phyloP scores from a whole-genome alignment of 1,284 basidiomycete genomes.

The Cutaneotrichosporon sp. region DNA sequence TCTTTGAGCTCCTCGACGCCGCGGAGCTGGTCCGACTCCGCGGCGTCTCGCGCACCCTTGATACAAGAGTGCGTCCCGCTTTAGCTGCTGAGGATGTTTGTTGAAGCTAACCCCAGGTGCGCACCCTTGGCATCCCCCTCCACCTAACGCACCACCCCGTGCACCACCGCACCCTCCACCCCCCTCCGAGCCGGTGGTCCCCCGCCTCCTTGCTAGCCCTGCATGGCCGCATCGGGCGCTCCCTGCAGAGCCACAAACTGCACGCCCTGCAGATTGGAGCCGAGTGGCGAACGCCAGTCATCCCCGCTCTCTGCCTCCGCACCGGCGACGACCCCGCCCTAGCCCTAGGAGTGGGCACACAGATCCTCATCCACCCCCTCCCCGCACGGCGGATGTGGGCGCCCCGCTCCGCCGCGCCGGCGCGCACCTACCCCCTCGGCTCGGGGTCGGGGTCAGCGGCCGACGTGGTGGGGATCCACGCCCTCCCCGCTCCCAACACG shows the following conservation, averaged over 20 bases:
- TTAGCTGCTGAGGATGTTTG: too few species aligned
- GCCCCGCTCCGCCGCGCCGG: slow-evolving; percentile 2
- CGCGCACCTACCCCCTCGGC: slow-evolving; percentile 29
- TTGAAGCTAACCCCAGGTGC: slow-evolving; percentile 33
- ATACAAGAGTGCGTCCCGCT: slow-evolving; percentile 30
- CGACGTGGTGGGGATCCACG: slow-evolving; percentile 41
- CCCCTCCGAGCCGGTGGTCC: slow-evolving; percentile 25
- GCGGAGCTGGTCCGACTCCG: slow-evolving; percentile 28
- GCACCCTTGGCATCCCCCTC: slow-evolving; percentile 35
- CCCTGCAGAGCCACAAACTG: slow-evolving; percentile 28
- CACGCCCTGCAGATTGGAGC: slow-evolving; percentile 44
- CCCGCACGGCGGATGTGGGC: not conserved
- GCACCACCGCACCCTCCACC: slow-evolving; percentile 30
- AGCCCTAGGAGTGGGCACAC: slow-evolving; percentile 38
- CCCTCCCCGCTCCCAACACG: slow-evolving; percentile 23
- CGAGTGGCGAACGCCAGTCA: slow-evolving; percentile 39
- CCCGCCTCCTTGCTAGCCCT: slow-evolving; percentile 25
- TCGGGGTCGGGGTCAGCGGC: slow-evolving; percentile 23
- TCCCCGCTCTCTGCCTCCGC: slow-evolving; percentile 33
- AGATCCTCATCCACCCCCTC: slow-evolving; percentile 38
- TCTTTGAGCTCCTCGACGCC: slow-evolving; percentile 32
- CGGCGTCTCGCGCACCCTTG: slow-evolving; percentile 17
- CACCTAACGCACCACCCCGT: slow-evolving; percentile 36
- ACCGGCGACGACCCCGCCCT: slow-evolving; percentile 28
- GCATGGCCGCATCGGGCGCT: slow-evolving; percentile 29